phyloP scores from a whole-genome alignment of 257 asterid genomes.

The Ocimum tenuiflorum region DNA sequence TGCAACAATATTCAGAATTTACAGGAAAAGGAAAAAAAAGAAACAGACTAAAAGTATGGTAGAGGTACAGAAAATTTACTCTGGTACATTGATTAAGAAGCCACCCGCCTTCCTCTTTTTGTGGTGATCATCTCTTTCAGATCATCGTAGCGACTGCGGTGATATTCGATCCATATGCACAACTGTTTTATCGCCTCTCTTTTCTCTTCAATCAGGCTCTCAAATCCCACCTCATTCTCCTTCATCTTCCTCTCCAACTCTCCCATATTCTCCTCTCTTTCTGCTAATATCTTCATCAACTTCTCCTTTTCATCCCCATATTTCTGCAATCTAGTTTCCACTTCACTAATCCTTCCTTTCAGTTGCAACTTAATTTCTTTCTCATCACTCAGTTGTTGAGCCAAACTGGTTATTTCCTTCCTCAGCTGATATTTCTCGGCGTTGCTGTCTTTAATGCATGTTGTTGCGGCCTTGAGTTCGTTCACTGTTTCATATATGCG shows the following conservation, averaged over 20 bases:
- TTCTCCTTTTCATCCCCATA: conserved; percentile 20
- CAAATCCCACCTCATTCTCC: conserved; percentile 51
- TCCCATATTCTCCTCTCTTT: conserved; percentile 36
- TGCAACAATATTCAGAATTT: too few relatives aligned
- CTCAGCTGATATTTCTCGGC: conserved; percentile 38
- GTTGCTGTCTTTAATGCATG: conserved; percentile 45
- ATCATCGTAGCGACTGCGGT: conserved; percentile 54
- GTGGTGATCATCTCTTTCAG: conserved; percentile 48
- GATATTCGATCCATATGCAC: conserved; percentile 72
- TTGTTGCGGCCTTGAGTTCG: conserved; percentile 50
- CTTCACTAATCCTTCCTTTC: conserved; percentile 33
- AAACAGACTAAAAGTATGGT: too few relatives aligned
- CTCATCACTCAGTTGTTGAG: conserved; percentile 40
- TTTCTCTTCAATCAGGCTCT: conserved; percentile 65
- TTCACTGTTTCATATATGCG: conserved; percentile 56
- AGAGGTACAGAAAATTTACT: too few relatives aligned
- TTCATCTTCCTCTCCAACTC: conserved; percentile 45
- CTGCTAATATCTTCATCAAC: conserved; percentile 28
- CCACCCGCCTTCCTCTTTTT: conserved; percentile 37
- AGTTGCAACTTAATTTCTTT: conserved; percentile 21
- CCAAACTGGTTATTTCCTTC: conserved; percentile 34
- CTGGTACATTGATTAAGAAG: conserved; percentile 12
- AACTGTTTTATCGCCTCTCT: conserved; percentile 73
- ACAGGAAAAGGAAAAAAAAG: too few relatives aligned
- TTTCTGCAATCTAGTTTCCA: conserved; percentile 33